Base-by-base conservation (phyloP, 2,329 filamentous ascomycete species). In the Fusarium continuum region DNA sequence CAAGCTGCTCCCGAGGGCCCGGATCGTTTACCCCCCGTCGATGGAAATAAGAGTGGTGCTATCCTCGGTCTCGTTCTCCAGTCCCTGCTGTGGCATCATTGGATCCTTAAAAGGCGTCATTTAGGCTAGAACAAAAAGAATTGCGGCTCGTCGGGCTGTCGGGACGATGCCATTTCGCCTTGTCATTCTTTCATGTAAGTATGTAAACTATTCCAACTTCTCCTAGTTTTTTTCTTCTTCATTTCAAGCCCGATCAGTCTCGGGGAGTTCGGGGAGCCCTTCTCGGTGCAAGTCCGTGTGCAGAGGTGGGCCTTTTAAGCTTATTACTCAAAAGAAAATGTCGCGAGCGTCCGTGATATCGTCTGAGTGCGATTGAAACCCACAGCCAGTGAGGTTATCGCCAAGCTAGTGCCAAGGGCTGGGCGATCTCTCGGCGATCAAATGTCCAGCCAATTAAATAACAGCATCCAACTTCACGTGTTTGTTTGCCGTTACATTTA, bases 351-450 rank as follows among this genome's bases (percentile, higher is more conserved):
- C 34, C 23, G 14, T 39, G 19, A 32, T 49, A 26, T 49, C 38
- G 25, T 54, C 22, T 22, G 8, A 41, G 16, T 16, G 6, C 34
- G 4, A 40, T 32, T 25, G 11, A 56, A 61, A 57, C 39, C 61
- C 50, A 53, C 51, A 46, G 38, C 8, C 23, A 58, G 19, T 17
- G 39, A 65, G 20, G 56, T 40, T 50, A 49, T 65, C 36, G 64
- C 55, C 60, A 61, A 67, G 58, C 59, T 61, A 55, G 45, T 40
- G 62, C 63, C 54, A 64, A 67, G 59, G 36, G 34, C 63, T 67
- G 3, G 63, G 63, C 54, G 58, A 66, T 66, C 63, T 65, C 63
- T 65, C 6, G 58, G 58, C 63, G 25, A 64, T 66, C 38, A 8
- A 32, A 8, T 11, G 16, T 19, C 20, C 23, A 47, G 50, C 64